Conservation (phyloP, 2,329 filamentous ascomycete genomes). For the Endocalyx cinctus region DNA sequence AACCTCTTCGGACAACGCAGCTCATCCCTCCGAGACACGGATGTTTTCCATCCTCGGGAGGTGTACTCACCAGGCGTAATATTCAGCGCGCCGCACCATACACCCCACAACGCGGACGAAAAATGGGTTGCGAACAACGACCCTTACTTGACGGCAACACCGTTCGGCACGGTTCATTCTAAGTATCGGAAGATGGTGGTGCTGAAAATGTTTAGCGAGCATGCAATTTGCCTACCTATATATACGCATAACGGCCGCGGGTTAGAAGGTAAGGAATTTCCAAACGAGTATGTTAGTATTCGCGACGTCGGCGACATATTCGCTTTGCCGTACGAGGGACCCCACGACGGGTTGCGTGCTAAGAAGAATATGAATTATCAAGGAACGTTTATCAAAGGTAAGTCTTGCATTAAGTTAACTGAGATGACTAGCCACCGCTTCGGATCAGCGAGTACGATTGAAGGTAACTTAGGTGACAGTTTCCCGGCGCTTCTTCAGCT, state of each 20-base stretch:
- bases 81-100: conserved; percentile 17
- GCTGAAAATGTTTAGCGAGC: conserved; percentile 13
- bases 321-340: conserved; percentile 9
- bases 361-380: conserved; percentile 1
- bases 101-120: conserved; percentile 4
- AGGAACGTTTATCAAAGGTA: conserved; percentile 11
- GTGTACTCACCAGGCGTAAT: conserved; percentile 12
- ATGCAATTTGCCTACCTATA: conserved; percentile 19
- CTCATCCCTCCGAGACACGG: conserved; percentile 11
- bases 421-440: conserved; percentile 16
- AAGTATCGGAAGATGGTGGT: conserved; percentile 25
- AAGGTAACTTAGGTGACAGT: no score
- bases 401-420: conserved; percentile 16
- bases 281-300: conserved; percentile 17
- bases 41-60: conserved; percentile 3
- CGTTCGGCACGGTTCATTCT: conserved; percentile 18
- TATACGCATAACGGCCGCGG: conserved; percentile 20
- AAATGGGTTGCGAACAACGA: conserved; percentile 12
- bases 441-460: conserved; percentile 16
- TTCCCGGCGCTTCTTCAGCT: no score
- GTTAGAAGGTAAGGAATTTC: conserved; percentile 11
- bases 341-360: conserved; percentile 9
- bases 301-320: conserved; percentile 11
- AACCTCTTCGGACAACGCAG: conserved; percentile 10
- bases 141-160: conserved; percentile 18